Conservation (phyloP, 2,329 filamentous ascomycete genomes). For the Amauroascus verrucosus region DNA sequence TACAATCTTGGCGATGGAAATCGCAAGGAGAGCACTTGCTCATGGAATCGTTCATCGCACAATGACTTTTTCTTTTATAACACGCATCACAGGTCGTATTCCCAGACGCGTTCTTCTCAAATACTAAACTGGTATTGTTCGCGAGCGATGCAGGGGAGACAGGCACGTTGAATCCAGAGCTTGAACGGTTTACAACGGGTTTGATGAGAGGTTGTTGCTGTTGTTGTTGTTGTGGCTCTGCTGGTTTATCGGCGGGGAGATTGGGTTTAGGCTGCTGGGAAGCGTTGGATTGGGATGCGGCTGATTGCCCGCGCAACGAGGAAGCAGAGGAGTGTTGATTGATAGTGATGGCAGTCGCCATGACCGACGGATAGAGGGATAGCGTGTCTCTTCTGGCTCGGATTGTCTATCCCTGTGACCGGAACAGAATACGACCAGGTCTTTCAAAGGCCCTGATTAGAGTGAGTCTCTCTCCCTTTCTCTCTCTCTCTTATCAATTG, state of each 20-base stretch:
- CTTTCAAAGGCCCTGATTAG: neutral
- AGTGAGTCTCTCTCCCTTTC: too few species aligned
- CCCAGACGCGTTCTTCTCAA: neutral
- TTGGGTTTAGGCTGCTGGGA: neutral
- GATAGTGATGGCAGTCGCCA: slow-evolving; percentile 13
- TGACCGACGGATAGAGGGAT: neutral
- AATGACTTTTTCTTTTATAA: slow-evolving; percentile 34
- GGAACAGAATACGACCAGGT: too few species aligned
- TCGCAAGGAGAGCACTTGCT: slow-evolving; percentile 38
- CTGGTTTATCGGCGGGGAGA: slow-evolving; percentile 3
- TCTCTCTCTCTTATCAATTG: too few species aligned
- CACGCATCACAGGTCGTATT: slow-evolving; percentile 34
- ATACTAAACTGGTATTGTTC: neutral
- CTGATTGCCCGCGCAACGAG: slow-evolving; percentile 1
- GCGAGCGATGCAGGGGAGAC: neutral
- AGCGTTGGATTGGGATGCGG: neutral
- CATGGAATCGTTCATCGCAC: slow-evolving; percentile 36
- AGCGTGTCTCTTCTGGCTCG: neutral
- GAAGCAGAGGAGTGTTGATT: slow-evolving; percentile 11
- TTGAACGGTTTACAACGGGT: neutral
- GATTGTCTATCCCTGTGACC: too few species aligned
- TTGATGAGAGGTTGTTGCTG: neutral
- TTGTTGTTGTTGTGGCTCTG: neutral
- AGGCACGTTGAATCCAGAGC: neutral
- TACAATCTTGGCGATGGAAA: slow-evolving; percentile 37